Conservation (phyloP, 805 yeast genomes). For the Pichia cephalocereana region DNA sequence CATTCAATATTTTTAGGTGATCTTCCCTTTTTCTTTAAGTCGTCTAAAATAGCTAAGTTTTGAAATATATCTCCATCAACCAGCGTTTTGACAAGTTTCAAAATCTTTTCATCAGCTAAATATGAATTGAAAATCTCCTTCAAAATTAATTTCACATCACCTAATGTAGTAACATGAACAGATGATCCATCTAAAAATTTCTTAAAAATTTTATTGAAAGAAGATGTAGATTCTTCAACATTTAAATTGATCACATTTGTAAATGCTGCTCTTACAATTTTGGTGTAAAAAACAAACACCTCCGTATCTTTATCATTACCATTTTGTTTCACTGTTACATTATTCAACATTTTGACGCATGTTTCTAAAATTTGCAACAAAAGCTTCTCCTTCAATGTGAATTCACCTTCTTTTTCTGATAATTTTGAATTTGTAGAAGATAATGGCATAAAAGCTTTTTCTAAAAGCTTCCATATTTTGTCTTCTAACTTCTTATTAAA, state of each 20-base stretch:
- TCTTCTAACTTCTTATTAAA: constrained; percentile 15
- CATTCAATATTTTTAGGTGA: constrained; percentile 45
- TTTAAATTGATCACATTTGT: constrained; percentile 29
- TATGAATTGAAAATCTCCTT: constrained; percentile 57
- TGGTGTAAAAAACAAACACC: constrained; percentile 27
- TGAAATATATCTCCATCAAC: constrained; percentile 47
- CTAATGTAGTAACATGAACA: constrained; percentile 41
- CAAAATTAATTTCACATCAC: constrained; percentile 51
- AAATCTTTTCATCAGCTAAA: constrained; percentile 51
- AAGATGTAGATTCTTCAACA: constrained; percentile 19
- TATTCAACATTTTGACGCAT: constrained; percentile 25
- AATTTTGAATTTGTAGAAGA: constrained; percentile 9
- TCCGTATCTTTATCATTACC: not conserved
- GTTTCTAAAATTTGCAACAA: constrained; percentile 33
- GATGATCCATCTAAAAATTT: constrained; percentile 42
- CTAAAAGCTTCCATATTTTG: constrained; percentile 28
- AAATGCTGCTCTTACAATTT: constrained; percentile 34
- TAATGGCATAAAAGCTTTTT: constrained; percentile 27
- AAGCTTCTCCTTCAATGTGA: constrained; percentile 27
- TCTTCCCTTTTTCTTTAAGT: constrained; percentile 53
- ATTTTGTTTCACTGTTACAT: constrained; percentile 19
- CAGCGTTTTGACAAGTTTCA: constrained; percentile 41
- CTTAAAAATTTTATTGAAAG: constrained; percentile 48
- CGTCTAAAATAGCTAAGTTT: constrained; percentile 34
- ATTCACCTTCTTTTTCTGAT: constrained; percentile 6